phyloP scores from a whole-genome alignment of 495 filamentous ascomycete species.

The Hypoxylon fuscum region DNA sequence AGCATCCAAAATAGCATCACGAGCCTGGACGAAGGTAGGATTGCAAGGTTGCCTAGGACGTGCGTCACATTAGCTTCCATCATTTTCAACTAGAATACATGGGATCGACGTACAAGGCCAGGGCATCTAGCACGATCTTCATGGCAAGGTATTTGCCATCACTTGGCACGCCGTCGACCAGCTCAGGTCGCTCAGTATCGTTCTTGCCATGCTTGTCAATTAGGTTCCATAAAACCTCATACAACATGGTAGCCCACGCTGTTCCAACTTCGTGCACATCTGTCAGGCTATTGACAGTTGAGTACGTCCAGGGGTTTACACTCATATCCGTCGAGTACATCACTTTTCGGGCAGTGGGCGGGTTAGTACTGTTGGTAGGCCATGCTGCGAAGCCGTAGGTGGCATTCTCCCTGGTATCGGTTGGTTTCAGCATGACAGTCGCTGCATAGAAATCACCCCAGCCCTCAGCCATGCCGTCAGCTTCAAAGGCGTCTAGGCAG shows the following conservation, averaged over 20 bases:
- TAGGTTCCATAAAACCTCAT: slow-evolving; percentile 55
- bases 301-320: slow-evolving; percentile 49
- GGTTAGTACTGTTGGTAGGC: slow-evolving; percentile 37
- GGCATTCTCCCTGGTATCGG: slow-evolving; percentile 44
- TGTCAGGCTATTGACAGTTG: slow-evolving; percentile 39
- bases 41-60: slow-evolving; percentile 48
- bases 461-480: slow-evolving; percentile 58
- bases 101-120: slow-evolving; percentile 45
- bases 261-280: slow-evolving; percentile 51
- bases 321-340: slow-evolving; percentile 51
- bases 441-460: slow-evolving; percentile 58
- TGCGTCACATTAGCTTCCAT: background rate
- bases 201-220: slow-evolving; percentile 55
- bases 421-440: slow-evolving; percentile 49
- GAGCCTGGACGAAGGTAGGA: slow-evolving; percentile 52
- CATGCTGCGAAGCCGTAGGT: slow-evolving; percentile 48
- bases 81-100: background rate
- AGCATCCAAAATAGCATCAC: slow-evolving; percentile 56
- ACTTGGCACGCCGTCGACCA: slow-evolving; percentile 47
- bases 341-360: slow-evolving; percentile 47
- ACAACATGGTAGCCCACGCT: slow-evolving; percentile 54
- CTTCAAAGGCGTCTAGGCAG: slow-evolving; percentile 48
- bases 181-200: slow-evolving; percentile 44
- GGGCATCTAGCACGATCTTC: slow-evolving; percentile 57
- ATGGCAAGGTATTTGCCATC: slow-evolving; percentile 54